Conservation (phyloP, 305 asterid species). For the Fraxinus platypoda region DNA sequence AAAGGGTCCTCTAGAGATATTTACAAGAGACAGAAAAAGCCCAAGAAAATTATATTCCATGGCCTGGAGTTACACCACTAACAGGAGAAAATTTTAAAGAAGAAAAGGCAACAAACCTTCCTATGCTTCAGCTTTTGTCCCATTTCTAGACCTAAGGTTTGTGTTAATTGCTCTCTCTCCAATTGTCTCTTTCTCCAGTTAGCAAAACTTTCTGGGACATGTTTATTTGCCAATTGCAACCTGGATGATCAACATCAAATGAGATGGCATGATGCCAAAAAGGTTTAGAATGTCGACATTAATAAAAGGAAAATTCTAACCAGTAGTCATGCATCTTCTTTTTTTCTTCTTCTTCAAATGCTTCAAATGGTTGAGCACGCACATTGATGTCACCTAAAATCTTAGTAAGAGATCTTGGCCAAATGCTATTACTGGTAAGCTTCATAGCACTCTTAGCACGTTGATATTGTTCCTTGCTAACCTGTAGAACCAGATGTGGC, state of each 20-base stretch:
- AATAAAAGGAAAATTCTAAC: constrained; percentile 44
- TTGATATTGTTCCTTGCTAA: constrained; percentile 86
- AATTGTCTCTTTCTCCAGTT: constrained; percentile 54
- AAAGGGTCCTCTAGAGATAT: constrained; percentile 1
- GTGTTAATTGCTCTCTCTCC: constrained; percentile 38
- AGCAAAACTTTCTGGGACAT: constrained; percentile 57
- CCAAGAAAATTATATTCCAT: constrained; percentile 1
- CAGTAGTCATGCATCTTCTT: constrained; percentile 77
- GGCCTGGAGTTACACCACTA: neutral
- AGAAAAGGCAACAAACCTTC: constrained; percentile 44
- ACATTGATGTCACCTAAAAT: constrained; percentile 74
- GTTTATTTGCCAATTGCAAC: constrained; percentile 68
- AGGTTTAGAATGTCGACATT: constrained; percentile 21
- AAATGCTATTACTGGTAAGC: constrained; percentile 62
- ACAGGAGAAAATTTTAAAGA: neutral
- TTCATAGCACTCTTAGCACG: constrained; percentile 81
- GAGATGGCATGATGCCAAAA: constrained; percentile 24
- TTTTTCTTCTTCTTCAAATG: constrained; percentile 85
- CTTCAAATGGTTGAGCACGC: constrained; percentile 81
- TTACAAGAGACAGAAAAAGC: neutral
- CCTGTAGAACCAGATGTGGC: constrained; percentile 47
- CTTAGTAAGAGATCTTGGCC: constrained; percentile 62
- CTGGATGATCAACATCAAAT: constrained; percentile 39
- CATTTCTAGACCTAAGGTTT: constrained; percentile 58
- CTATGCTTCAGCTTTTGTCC: constrained; percentile 41